These are phyloP conservation scores for Fusarium falciforme DNA, from an alignment of 2,329 filamentous ascomycete species.

Conservation along the genomic window DNA sequence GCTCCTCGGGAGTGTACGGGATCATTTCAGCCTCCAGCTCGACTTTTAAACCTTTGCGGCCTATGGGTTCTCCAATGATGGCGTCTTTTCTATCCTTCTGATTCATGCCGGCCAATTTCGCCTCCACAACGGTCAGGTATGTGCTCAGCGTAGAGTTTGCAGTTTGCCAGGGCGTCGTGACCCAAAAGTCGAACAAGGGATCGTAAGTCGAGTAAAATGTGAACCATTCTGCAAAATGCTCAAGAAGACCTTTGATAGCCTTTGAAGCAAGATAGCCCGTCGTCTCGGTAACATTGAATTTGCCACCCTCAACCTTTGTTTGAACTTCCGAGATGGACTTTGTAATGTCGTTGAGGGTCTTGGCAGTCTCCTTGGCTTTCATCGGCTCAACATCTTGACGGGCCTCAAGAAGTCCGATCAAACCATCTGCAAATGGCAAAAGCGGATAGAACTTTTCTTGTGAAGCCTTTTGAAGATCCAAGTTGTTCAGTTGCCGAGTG, in stretches of 20 bases:
- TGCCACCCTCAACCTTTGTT: slow-evolving; percentile 8
- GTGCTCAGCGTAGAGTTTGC: not conserved
- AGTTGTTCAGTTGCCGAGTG: slow-evolving; percentile 23
- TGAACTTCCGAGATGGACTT: slow-evolving; percentile 18
- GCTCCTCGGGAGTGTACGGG: slow-evolving; percentile 20
- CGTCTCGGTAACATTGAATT: slow-evolving; percentile 27
- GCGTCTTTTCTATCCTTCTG: slow-evolving; percentile 9
- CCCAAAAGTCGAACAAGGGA: slow-evolving; percentile 32
- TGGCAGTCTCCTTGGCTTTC: slow-evolving; percentile 20
- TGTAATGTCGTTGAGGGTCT: slow-evolving; percentile 16
- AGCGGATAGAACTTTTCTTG: slow-evolving; percentile 7
- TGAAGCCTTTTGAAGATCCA: slow-evolving; percentile 7
- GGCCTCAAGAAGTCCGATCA: slow-evolving; percentile 20
- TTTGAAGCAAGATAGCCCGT: slow-evolving; percentile 24
- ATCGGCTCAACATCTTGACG: slow-evolving; percentile 32
- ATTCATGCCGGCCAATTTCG: slow-evolving; percentile 18
- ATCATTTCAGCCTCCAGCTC: slow-evolving; percentile 34
- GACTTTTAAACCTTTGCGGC: slow-evolving; percentile 19
- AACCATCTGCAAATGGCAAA: slow-evolving; percentile 3
- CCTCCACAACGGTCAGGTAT: slow-evolving; percentile 19
- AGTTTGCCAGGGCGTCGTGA: slow-evolving; percentile 25
- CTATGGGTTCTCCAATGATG: slow-evolving; percentile 26
- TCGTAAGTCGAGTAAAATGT: slow-evolving; percentile 31
- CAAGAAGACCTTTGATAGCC: slow-evolving; percentile 9
- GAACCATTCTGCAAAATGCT: slow-evolving; percentile 22